Conservation (phyloP, 306 rosid species). For the Fragaria vesca region DNA sequence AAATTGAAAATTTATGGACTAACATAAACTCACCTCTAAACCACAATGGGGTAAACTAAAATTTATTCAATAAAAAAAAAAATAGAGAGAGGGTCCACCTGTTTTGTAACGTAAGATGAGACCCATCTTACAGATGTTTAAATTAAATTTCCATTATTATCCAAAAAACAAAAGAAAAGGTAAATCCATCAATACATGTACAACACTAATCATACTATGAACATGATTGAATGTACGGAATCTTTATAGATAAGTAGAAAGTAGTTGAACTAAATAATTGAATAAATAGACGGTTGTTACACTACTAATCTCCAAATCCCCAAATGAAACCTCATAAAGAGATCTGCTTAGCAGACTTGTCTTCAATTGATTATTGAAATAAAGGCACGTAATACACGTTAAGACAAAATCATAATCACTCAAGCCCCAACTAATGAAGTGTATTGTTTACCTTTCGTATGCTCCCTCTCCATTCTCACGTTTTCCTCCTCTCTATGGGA, state of each 20-base stretch:
- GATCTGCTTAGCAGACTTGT: constrained; percentile 10
- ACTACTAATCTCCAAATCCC: no score
- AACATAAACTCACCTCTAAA: no score
- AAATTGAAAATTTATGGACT: no score
- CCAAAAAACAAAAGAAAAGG: no score
- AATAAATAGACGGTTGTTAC: constrained; percentile 7
- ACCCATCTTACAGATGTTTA: no score
- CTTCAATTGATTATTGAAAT: constrained; percentile 14
- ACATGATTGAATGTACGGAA: neutral
- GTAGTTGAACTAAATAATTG: constrained; percentile 16
- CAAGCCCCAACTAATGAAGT: neutral
- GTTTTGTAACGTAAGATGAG: no score
- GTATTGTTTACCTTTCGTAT: neutral
- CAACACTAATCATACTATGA: no score
- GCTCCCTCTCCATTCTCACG: neutral
- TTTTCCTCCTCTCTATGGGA: neutral
- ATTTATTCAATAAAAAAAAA: no score
- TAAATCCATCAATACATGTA: no score
- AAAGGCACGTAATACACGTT: constrained; percentile 5
- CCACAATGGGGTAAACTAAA: no score
- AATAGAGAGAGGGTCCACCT: no score
- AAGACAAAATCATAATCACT: constrained; percentile 30
- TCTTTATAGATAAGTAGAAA: neutral
- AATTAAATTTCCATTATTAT: no score
- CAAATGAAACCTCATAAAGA: neutral